Conservation (phyloP, 805 yeast genomes). For the Sungouiella blattae region DNA sequence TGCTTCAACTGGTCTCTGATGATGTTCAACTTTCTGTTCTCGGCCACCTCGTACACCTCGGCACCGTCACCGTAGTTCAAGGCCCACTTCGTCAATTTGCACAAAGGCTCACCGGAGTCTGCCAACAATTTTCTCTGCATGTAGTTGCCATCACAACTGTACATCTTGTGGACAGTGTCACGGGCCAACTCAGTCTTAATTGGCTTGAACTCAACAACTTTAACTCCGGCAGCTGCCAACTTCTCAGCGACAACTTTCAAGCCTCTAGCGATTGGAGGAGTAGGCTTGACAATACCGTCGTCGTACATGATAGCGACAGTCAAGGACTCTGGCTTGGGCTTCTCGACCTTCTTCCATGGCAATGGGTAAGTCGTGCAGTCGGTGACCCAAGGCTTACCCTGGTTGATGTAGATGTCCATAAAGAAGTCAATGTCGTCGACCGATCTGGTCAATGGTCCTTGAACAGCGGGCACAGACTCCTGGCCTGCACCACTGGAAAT, state of each 20-base stretch:
- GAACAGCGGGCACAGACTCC: conserved; percentile 61
- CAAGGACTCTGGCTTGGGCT: conserved; percentile 38
- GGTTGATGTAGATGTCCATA: conserved; percentile 59
- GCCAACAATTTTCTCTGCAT: conserved; percentile 49
- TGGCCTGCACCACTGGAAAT: conserved; percentile 59
- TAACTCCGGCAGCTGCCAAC: conserved; percentile 56
- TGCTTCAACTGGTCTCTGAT: conserved; percentile 58
- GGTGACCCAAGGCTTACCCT: conserved; percentile 61
- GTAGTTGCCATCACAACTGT: conserved; percentile 65
- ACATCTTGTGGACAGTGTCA: conserved; percentile 55
- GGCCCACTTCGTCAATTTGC: conserved; percentile 60
- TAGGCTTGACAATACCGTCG: conserved; percentile 63
- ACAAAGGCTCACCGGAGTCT: conserved; percentile 67
- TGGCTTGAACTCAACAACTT: conserved; percentile 54
- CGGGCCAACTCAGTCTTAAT: conserved; percentile 56
- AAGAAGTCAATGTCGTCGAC: conserved; percentile 65
- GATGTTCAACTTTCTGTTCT: conserved; percentile 52
- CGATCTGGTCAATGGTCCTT: conserved; percentile 65
- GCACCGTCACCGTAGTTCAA: conserved; percentile 59
- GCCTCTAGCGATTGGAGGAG: conserved; percentile 58
- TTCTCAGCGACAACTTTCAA: conserved; percentile 52
- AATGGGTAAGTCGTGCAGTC: conserved; percentile 48
- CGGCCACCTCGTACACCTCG: conserved; percentile 41
- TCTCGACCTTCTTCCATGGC: conserved; percentile 49
- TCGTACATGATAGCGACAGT: conserved; percentile 62